Percentiles rank a stretch among this genome's conserved stretches.
These are phyloP conservation scores for Tolypocladium pustulatum DNA, from an alignment of 2,329 filamentous ascomycete species.

Conservation along the genomic window DNA sequence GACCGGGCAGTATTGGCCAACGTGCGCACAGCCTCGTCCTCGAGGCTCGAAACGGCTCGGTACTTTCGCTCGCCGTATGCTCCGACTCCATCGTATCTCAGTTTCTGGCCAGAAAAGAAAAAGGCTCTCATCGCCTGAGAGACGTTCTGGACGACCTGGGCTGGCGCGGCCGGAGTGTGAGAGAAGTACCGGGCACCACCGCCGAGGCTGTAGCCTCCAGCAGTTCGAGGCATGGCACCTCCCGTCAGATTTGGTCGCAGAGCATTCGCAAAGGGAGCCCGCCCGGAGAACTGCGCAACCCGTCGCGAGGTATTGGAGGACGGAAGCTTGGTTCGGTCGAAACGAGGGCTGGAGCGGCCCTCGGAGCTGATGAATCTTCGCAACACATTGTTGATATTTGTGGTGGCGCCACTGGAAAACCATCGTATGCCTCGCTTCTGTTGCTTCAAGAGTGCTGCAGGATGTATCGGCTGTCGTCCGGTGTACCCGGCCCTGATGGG, in stretches of 20 bases:
- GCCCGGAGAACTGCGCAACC: slow-evolving; percentile 54
- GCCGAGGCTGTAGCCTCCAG: slow-evolving; percentile 72
- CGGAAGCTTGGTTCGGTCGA: slow-evolving; percentile 39
- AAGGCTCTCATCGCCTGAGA: slow-evolving; percentile 87
- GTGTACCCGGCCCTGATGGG: slow-evolving; percentile 28
- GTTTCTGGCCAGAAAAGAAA: slow-evolving; percentile 80
- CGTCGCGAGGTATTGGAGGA: slow-evolving; percentile 37
- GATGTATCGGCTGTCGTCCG: slow-evolving; percentile 41
- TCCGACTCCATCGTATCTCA: slow-evolving; percentile 72
- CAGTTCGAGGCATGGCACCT: slow-evolving; percentile 71
- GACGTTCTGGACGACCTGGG: slow-evolving; percentile 92
- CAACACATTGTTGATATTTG: slow-evolving; percentile 32
- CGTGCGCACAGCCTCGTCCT: slow-evolving; percentile 61
- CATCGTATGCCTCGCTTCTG: slow-evolving; percentile 32
- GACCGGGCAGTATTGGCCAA: slow-evolving; percentile 47
- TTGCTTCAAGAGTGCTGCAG: slow-evolving; percentile 40
- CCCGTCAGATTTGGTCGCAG: slow-evolving; percentile 88
- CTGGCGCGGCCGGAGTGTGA: slow-evolving; percentile 72
- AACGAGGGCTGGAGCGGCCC: slow-evolving; percentile 17
- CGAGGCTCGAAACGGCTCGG: slow-evolving; percentile 62
- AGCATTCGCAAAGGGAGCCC: slow-evolving; percentile 78
- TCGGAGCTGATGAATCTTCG: slow-evolving; percentile 41
- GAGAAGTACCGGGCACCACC: slow-evolving; percentile 83
- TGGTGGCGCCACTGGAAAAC: slow-evolving; percentile 33
- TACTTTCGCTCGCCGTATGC: slow-evolving; percentile 68